Evolutionary conservation across 169 alveolate genomes (phyloP).

Genomic region (Ichthyophthirius multifiliis): DNA sequence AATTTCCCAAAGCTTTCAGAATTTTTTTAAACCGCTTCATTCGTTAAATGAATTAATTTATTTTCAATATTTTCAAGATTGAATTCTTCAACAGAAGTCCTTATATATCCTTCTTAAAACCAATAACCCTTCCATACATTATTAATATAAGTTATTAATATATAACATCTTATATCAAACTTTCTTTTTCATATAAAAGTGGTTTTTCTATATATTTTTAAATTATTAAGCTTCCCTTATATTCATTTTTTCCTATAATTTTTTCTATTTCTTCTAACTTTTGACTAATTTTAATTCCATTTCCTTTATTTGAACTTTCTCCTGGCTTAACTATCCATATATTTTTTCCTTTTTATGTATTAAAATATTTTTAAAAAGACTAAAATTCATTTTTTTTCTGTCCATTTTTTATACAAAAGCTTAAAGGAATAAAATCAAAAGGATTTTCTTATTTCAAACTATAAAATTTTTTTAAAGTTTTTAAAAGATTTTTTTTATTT

Average conservation of each 20-base stretch:
- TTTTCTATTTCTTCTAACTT: slow-evolving; percentile 18
- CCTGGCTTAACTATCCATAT: slow-evolving; percentile 83
- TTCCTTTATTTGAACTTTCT: slow-evolving; percentile 73
- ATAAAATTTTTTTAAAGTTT: too few species aligned
- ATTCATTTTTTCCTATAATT: slow-evolving; percentile 34
- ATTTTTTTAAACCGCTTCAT: slow-evolving; percentile 80
- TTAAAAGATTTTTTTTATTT: slow-evolving; percentile 42
- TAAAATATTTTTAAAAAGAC: slow-evolving; percentile 32
- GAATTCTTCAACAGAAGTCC: slow-evolving; percentile 73
- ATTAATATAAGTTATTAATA: slow-evolving; percentile 41
- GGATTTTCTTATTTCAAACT: slow-evolving; percentile 46
- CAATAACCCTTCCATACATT: slow-evolving; percentile 41
- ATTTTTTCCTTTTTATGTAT: slow-evolving; percentile 6
- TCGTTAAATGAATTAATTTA: slow-evolving; percentile 75
- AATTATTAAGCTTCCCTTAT: slow-evolving; percentile 50
- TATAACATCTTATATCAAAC: slow-evolving; percentile 81
- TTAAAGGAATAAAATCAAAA: slow-evolving; percentile 57
- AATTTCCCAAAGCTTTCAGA: slow-evolving; percentile 76
- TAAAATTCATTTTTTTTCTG: slow-evolving; percentile 37
- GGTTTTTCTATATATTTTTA: slow-evolving; percentile 85
- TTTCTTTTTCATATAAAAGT: slow-evolving; percentile 75
- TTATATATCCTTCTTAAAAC: slow-evolving; percentile 74
- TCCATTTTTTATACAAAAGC: slow-evolving; percentile 63
- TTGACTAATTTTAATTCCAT: slow-evolving; percentile 54
- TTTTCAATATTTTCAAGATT: slow-evolving; percentile 56